Conservation (phyloP, 768 basidiomycete genomes). For the Kwoniella sp. region DNA sequence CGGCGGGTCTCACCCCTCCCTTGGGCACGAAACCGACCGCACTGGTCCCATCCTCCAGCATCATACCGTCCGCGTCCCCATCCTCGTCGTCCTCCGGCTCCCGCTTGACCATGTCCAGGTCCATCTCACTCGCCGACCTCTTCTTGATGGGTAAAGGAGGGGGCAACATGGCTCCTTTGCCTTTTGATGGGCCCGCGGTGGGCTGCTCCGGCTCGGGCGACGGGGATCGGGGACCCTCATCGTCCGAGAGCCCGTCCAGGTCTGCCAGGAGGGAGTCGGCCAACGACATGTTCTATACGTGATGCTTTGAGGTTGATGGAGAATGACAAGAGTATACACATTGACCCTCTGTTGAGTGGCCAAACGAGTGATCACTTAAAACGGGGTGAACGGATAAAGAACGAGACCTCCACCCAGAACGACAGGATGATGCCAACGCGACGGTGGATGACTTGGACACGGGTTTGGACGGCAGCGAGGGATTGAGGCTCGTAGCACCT, state of each 20-base stretch:
- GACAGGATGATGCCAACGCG: neutral
- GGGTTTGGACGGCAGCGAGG: neutral
- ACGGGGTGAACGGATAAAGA: neutral
- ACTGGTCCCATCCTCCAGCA: constrained; percentile 61
- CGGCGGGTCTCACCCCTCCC: constrained; percentile 87
- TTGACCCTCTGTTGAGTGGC: neutral
- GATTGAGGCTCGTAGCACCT: neutral
- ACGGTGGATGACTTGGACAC: constrained; percentile 40
- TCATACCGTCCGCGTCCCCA: constrained; percentile 54
- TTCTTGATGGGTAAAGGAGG: constrained; percentile 38
- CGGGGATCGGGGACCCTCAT: constrained; percentile 23
- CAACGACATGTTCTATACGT: constrained; percentile 54
- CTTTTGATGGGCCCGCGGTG: constrained; percentile 13
- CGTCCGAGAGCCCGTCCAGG: constrained; percentile 78
- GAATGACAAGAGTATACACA: neutral
- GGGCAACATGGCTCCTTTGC: constrained; percentile 43
- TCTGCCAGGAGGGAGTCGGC: constrained; percentile 91
- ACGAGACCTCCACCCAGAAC: constrained; percentile 44
- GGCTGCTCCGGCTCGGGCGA: constrained; percentile 9
- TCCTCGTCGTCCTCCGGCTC: constrained; percentile 53
- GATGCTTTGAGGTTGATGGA: neutral
- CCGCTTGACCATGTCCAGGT: constrained; percentile 56
- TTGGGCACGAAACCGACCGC: constrained; percentile 46
- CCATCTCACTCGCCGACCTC: constrained; percentile 50
- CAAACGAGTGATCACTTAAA: neutral